Base-by-base conservation (phyloP, 768 basidiomycete species). In the Lactifluus volemus region DNA sequence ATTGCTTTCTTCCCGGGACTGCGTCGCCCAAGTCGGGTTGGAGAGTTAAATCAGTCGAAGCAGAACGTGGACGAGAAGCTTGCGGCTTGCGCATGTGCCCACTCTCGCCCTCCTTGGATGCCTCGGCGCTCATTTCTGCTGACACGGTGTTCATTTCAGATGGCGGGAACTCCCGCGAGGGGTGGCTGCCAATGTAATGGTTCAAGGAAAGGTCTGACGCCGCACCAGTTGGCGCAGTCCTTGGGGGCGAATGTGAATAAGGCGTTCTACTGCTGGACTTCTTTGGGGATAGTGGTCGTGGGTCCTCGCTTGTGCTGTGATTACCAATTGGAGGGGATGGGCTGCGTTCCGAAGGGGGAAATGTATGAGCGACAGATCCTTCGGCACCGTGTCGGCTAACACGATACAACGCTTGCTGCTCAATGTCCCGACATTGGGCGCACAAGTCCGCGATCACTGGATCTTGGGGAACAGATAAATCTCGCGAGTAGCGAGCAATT, bases 361-460 rank as follows among this genome's bases (percentile, higher is more conserved):
- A 30, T n/a, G 39, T 14, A 25, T 34, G 47, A 29, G 52, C 3
- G n/a, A 5, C 12, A 5, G 30, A 21, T 53, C 7, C 25, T 29
- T 36, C 38, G 4, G 14, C 34, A 5, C n/a, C 15, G 19, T 53
- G 51, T 41, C 83, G 81, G 69, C 80, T 86, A 53, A 91, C 88
- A 39, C 86, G 78, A 44, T 76, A 74, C 42, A 90, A 72, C 30
- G 86, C 84, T 55, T 81, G 78, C 66, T 86, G 83, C 69, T 92
- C 89, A 17, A 90, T 78, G 56, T 88, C 81, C 54, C 81, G 78
- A 70, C 89, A 91, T 61, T 72, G 77, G 30, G 75, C 70, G 69
- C 80, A 84, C 45, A 91, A 78, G 55, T 83, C 81, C 19, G 80
- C 75, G 47, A 90, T 64, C 9, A 74, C 69, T 38, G 67, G 58